Conservation (phyloP, 1,139 yeast species). For the Pichia kudriavzevii region DNA sequence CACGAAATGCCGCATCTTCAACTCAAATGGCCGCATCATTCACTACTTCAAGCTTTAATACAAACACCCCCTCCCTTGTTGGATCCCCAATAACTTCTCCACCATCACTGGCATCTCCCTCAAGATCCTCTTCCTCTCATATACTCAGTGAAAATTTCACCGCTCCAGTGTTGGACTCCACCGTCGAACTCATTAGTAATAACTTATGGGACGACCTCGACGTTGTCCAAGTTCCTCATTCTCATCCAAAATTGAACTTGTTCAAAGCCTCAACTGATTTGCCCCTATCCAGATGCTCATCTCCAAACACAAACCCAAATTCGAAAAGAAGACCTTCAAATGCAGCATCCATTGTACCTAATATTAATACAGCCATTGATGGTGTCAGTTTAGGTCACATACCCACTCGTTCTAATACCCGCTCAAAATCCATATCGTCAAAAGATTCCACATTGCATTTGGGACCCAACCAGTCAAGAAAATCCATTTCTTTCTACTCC, state of each 20-base stretch:
- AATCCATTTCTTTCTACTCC: too few species aligned
- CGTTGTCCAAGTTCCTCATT: conserved; percentile 25
- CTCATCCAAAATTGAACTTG: conserved; percentile 7
- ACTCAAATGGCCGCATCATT: too few species aligned
- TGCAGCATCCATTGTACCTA: not conserved
- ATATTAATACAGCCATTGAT: not conserved
- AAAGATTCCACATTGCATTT: not conserved
- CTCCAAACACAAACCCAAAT: conserved; percentile 2
- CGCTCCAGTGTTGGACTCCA: conserved; percentile 28
- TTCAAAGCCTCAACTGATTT: conserved; percentile 5
- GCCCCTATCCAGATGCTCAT: conserved; percentile 4
- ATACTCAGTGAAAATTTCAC: conserved; percentile 27
- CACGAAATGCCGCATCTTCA: too few species aligned
- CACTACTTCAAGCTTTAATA: too few species aligned
- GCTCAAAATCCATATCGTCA: not conserved
- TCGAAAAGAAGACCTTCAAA: not conserved
- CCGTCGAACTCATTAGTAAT: conserved; percentile 24
- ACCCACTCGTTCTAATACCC: not conserved
- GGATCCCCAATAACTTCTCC: too few species aligned
- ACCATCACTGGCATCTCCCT: not conserved
- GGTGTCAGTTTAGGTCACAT: too few species aligned
- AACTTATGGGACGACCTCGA: conserved; percentile 20
- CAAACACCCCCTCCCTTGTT: too few species aligned
- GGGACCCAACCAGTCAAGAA: too few species aligned
- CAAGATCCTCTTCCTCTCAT: too few species aligned